Evolutionary conservation across 306 rosid genomes (phyloP), one percentile per base, ranked within the genome.

Genomic region (Cicer judaicum): DNA sequence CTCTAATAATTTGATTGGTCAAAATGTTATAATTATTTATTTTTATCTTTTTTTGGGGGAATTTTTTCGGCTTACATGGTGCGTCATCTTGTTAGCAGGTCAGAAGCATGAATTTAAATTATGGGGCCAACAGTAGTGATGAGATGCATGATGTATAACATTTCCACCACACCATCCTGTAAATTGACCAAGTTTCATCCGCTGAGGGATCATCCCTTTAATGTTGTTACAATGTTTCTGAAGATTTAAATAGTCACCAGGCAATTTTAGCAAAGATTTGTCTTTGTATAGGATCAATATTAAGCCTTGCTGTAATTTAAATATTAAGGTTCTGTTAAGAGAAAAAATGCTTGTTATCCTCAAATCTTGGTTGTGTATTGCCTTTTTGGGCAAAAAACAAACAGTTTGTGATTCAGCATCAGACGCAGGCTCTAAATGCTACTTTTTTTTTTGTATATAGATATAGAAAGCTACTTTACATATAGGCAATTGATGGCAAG

Each of bases 101-200:
- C 55, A 85, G 78, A 81, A 78, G 82, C 79, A 80, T 85, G 72
- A 81, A 79, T 83, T 56, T 63, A 75, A 79, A 61, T 15, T 83
- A 84, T 53, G 88, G 77, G 39, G 78, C 59, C 36, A 69, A 13
- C 54, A 15, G 68, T 42, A 36, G 62, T 70, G 77, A 77, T 53
- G 77, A 38, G 34, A 19, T 79, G 53, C 63, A 7, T 47, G 75
- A 77, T 63, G 64, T 57, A 12, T 74, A 78, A 53, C 75, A 59
- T 62, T 21, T 24, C 59, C 6, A 44, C 66, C 48, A 19, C 7
- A 44, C 34, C 67, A 46, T 21, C 65, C 44, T 47, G 69, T 64
- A 78, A 38, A 78, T 77, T 73, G 19, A 57, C 4, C 0, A 41
- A 73, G 68, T 39, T 83, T 76, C 64, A 57, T 75, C 41, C 63